A percentile compares a stretch with the other conserved stretches of the same genome.
These are phyloP conservation scores for Avena sativa DNA, from an alignment of 176 grass and related monocot species.

Conservation along the genomic window DNA sequence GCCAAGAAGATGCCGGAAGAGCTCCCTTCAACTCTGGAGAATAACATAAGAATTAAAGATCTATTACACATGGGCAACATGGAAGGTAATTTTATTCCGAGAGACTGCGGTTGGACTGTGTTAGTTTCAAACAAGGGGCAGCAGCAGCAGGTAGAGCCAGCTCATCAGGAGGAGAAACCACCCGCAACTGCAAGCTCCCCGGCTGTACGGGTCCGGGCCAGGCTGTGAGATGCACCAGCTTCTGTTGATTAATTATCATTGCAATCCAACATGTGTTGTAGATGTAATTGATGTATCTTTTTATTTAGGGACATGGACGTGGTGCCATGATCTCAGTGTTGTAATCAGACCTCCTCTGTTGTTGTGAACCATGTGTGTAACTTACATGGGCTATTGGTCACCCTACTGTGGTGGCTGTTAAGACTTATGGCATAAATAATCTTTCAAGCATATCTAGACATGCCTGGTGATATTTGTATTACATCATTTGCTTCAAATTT, in stretches of 20 bases:
- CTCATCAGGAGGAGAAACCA: background rate
- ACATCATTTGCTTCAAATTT: background rate
- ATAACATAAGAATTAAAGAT: background rate
- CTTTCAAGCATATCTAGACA: background rate
- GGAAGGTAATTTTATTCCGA: background rate
- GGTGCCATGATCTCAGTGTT: background rate
- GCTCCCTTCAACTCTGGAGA: background rate
- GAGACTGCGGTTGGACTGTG: constrained; percentile 10
- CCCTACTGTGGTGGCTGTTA: background rate
- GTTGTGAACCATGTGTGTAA: background rate
- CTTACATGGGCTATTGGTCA: background rate
- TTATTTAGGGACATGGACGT: background rate
- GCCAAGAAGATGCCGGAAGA: background rate
- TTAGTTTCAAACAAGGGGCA: background rate
- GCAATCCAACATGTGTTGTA: background rate
- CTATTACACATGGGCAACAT: background rate
- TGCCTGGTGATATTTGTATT: background rate
- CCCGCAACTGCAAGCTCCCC: background rate
- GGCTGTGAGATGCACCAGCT: background rate
- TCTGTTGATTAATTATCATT: background rate
- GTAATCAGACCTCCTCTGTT: background rate
- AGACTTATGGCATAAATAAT: background rate
- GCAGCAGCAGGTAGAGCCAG: background rate
- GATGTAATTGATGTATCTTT: background rate
- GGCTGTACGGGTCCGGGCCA: background rate